Percentiles rank a stretch among this genome's conserved stretches.
phyloP scores from a whole-genome alignment of 306 rosid species.

The Carpinus fangiana region DNA sequence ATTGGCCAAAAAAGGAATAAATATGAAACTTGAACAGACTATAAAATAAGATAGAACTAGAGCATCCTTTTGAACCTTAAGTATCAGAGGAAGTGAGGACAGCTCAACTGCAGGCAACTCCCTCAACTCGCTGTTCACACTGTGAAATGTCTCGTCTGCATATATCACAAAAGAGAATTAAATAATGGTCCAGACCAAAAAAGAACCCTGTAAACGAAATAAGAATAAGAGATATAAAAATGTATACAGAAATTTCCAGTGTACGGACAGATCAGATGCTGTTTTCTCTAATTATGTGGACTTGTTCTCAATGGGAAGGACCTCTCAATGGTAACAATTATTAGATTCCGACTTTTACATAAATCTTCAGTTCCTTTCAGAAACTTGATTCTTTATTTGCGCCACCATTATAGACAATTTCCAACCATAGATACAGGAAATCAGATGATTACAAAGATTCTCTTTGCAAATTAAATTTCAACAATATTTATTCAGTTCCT shows the following conservation, averaged over 20 bases:
- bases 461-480: no score
- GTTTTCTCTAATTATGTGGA: neutral
- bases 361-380: neutral
- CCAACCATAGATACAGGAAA: neutral
- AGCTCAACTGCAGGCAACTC: conserved; percentile 89
- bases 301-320: neutral
- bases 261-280: neutral
- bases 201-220: neutral
- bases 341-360: neutral
- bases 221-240: neutral
- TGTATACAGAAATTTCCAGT: neutral
- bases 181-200: conserved; percentile 16
- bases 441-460: neutral
- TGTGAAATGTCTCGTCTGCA: conserved; percentile 76
- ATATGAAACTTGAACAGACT: neutral
- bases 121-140: conserved; percentile 74
- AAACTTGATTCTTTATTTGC: neutral
- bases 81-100: conserved; percentile 80
- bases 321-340: conserved; percentile 5
- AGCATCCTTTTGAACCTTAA: conserved; percentile 58
- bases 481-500: no score
- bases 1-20: neutral
- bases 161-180: conserved; percentile 15
- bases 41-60: conserved; percentile 5
- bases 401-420: neutral